Conservation (phyloP, 306 rosid genomes). For the Astragalus glycyphyllos region DNA sequence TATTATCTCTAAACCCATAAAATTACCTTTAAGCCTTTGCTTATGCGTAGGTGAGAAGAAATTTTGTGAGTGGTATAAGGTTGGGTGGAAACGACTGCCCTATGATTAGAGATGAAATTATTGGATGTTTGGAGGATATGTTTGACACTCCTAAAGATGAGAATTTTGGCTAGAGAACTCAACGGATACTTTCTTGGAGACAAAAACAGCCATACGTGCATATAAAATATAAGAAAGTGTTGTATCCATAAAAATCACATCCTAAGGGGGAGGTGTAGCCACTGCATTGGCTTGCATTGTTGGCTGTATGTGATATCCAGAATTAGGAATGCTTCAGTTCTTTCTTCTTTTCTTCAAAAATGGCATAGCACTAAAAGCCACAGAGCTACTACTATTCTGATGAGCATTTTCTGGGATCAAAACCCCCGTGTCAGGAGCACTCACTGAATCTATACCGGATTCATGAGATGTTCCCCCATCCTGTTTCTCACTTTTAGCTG, state of each 20-base stretch:
- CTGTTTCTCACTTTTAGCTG: conserved; percentile 30
- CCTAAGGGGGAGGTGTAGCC: background rate
- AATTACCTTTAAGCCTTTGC: background rate
- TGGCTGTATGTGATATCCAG: background rate
- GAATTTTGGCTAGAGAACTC: too few species aligned
- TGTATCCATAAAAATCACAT: too few species aligned
- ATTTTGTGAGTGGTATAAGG: too few species aligned
- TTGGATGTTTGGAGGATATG: too few species aligned
- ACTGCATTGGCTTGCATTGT: background rate
- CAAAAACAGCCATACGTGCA: too few species aligned
- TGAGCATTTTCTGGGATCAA: conserved; percentile 40
- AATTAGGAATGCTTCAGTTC: conserved; percentile 40
- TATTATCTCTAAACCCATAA: background rate
- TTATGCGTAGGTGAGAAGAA: background rate
- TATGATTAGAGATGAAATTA: too few species aligned
- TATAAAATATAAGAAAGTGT: too few species aligned
- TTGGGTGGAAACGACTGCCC: too few species aligned
- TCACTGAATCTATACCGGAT: conserved; percentile 34
- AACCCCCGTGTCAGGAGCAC: conserved; percentile 29
- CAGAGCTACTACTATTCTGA: conserved; percentile 34
- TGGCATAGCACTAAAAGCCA: conserved; percentile 77
- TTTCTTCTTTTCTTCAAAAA: conserved; percentile 67
- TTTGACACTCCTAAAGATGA: too few species aligned
- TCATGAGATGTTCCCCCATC: conserved; percentile 33
- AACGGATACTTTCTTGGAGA: too few species aligned